Base-by-base conservation (phyloP, 805 yeast species). In the Metschnikowia amazonensis region DNA sequence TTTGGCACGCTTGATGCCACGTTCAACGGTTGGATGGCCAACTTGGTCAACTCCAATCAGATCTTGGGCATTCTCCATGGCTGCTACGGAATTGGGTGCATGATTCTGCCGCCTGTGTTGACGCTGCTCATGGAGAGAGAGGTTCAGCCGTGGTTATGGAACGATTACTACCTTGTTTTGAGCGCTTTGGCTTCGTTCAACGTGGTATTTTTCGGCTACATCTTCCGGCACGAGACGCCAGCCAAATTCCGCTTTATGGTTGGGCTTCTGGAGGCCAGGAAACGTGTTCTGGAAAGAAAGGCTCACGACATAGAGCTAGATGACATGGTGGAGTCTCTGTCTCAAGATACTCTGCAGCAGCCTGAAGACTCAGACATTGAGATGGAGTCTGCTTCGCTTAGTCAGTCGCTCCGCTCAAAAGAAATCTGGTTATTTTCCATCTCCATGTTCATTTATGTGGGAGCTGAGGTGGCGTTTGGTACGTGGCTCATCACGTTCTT, bases 1-100 rank as follows among this genome's bases (percentile, higher is more conserved):
- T 68, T 68, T 44, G 88, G 89, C 0, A 51, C 74, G 7, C 51
- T 78, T 23, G 88, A 82, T 57, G 77, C 84, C 30, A 63, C 76
- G 8, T 62, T 79, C 55, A 80, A 79, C 53, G 66, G 78, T 13
- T 81, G 79, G 74, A 61, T 76, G 53, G 81, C 81, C 2, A 58
- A 60, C 24, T 61, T 78, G 40, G 65, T 58, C 10, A 75, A 76
- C 51, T 65, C 75, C 5, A 76, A 77, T 59, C 79, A 75, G 55
- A 56, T 78, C 11, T 57, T 78, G 46, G 82, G 82, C 2, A 56
- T 74, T 1, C 57, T 78, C 58, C 83, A 78, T 58, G 76, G 81
- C 0, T 69, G 67, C 50, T 78, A 75, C 52, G 82, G 82, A 0
- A 53, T 77, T 4, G 83, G 82, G 2, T 75, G 81, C 45, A 67